These are phyloP conservation scores for Kluyveromyces sp. DNA, from an alignment of 1,139 yeast species.

Conservation along the genomic window DNA sequence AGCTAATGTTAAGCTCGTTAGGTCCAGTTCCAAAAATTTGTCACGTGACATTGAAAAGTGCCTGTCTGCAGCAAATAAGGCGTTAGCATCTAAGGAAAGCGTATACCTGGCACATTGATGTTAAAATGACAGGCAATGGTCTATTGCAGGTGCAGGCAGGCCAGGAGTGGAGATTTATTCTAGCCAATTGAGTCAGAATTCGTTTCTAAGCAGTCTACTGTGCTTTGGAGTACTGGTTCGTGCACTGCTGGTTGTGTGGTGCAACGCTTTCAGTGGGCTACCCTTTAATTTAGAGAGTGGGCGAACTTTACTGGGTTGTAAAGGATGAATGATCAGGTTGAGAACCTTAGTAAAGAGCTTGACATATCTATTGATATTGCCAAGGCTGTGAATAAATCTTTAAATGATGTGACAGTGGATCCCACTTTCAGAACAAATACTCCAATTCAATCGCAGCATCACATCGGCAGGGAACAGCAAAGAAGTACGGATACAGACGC, in stretches of 20 bases:
- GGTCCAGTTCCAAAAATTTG: too few species aligned
- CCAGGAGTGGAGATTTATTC: too few species aligned
- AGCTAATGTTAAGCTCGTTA: too few species aligned
- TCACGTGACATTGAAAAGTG: not conserved
- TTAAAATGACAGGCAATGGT: too few species aligned
- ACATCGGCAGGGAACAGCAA: not conserved
- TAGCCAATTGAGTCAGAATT: not conserved
- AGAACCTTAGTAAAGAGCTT: slow-evolving; percentile 9
- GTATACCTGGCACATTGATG: too few species aligned
- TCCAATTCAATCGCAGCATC: slow-evolving; percentile 4
- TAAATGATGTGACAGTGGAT: slow-evolving; percentile 14
- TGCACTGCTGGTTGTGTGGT: not conserved
- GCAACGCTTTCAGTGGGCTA: not conserved
- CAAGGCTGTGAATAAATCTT: slow-evolving; percentile 30
- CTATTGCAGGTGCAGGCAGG: too few species aligned
- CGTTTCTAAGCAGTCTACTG: not conserved
- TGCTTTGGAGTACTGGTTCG: not conserved
- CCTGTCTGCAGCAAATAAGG: not conserved
- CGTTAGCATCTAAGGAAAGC: too few species aligned
- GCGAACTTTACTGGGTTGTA: not conserved
- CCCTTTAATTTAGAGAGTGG: not conserved
- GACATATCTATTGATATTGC: slow-evolving; percentile 22
- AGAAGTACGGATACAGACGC: not conserved
- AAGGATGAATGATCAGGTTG: slow-evolving; percentile 3
- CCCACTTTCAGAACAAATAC: slow-evolving; percentile 4